A percentile compares a stretch with the other conserved stretches of the same genome.
phyloP scores from a whole-genome alignment of 108 stramenopile genomes.

The Heterococcus sp. region DNA sequence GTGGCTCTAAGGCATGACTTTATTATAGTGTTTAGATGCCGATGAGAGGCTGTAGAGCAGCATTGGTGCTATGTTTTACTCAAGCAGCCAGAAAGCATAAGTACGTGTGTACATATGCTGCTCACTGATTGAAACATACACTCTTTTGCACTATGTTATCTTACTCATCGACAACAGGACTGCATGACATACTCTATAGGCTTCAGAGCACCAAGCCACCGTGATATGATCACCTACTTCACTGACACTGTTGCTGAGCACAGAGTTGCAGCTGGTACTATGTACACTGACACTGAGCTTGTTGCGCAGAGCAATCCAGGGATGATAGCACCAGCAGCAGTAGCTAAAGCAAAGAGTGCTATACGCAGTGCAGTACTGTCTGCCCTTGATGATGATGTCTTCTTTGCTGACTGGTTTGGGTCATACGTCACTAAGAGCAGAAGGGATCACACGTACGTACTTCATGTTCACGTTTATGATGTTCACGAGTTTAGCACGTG shows the following conservation, averaged over 20 bases:
- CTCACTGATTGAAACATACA: neutral
- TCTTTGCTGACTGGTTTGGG: slow-evolving; percentile 35
- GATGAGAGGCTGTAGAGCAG: neutral
- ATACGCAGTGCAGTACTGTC: slow-evolving; percentile 9
- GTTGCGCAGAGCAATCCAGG: slow-evolving; percentile 23
- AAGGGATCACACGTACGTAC: neutral
- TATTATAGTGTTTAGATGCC: neutral
- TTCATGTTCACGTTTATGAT: too few relatives aligned
- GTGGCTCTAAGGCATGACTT: neutral
- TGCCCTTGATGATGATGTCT: slow-evolving; percentile 15
- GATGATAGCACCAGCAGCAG: slow-evolving; percentile 12
- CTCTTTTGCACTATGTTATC: neutral
- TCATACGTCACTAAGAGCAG: slow-evolving; percentile 25
- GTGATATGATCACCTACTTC: slow-evolving; percentile 27
- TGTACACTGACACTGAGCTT: slow-evolving; percentile 30
- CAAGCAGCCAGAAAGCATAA: neutral
- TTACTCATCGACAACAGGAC: slow-evolving; percentile 1
- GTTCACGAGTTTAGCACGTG: too few relatives aligned
- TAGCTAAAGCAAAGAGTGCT: slow-evolving; percentile 1
- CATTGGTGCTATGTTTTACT: neutral
- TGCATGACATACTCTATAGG: slow-evolving; percentile 50
- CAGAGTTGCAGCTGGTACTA: neutral
- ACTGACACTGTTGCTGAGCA: slow-evolving; percentile 11
- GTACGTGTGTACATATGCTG: neutral
- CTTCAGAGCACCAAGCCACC: slow-evolving; percentile 29